These are phyloP conservation scores for Colletotrichum sp. DNA, from an alignment of 2,329 filamentous ascomycete genomes.

Conservation along the genomic window DNA sequence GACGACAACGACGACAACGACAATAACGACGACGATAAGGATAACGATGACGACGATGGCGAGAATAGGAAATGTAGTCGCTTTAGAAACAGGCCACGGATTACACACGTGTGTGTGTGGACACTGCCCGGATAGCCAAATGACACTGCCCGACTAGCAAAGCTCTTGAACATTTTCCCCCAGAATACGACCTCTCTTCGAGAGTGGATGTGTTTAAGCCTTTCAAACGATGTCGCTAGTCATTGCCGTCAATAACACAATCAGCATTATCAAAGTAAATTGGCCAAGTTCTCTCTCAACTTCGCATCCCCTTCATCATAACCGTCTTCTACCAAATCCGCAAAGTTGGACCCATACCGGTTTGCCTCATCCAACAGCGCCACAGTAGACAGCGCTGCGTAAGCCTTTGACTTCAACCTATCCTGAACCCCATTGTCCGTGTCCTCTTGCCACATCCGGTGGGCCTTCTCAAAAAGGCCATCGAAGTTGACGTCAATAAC, in stretches of 20 bases:
- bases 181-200: background rate
- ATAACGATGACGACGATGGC: no score
- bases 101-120: no score
- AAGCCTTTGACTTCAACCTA: conserved; percentile 14
- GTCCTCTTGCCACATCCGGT: conserved; percentile 8
- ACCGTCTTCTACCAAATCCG: conserved; percentile 4
- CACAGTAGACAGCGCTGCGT: conserved; percentile 13
- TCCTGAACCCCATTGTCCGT: background rate
- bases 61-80: no score
- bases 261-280: background rate
- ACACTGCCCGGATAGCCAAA: no score
- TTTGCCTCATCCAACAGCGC: conserved; percentile 19
- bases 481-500: background rate
- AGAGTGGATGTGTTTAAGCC: background rate
- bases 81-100: no score
- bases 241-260: background rate
- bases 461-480: background rate
- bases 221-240: background rate
- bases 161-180: no score
- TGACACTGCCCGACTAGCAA: no score
- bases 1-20: no score
- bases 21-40: no score
- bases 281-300: background rate
- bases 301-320: background rate
- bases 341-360: conserved; percentile 17